These are phyloP conservation scores for Pichia deserticola DNA, from an alignment of 805 yeast genomes.

Conservation along the genomic window DNA sequence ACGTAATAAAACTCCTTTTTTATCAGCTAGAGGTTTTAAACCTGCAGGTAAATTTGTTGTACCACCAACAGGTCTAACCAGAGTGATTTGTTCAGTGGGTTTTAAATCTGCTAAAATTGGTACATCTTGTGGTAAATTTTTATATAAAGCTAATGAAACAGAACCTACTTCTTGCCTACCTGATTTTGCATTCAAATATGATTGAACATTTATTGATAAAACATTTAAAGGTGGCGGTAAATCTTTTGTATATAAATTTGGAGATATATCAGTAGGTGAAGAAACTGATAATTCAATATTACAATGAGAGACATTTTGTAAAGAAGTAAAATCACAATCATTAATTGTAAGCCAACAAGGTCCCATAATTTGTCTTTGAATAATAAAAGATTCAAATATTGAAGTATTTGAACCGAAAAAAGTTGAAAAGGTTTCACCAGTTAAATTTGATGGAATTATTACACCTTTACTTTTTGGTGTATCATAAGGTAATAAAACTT, in stretches of 20 bases:
- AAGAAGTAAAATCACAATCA: slow-evolving; percentile 49
- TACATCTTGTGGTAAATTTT: slow-evolving; percentile 64
- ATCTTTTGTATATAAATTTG: slow-evolving; percentile 33
- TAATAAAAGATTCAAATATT: slow-evolving; percentile 78
- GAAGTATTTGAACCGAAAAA: slow-evolving; percentile 73
- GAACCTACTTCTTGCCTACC: slow-evolving; percentile 85
- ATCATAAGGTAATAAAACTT: slow-evolving; percentile 66
- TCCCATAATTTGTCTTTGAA: slow-evolving; percentile 85
- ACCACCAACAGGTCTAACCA: slow-evolving; percentile 72
- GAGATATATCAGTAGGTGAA: slow-evolving; percentile 40
- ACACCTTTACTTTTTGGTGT: slow-evolving; percentile 47
- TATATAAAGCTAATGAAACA: slow-evolving; percentile 67
- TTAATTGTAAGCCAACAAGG: slow-evolving; percentile 90
- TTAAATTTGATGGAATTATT: slow-evolving; percentile 51
- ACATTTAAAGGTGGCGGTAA: slow-evolving; percentile 65
- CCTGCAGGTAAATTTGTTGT: slow-evolving; percentile 67
- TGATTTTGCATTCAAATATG: slow-evolving; percentile 64
- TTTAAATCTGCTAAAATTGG: slow-evolving; percentile 55
- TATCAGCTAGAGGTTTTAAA: slow-evolving; percentile 51
- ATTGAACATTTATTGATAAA: slow-evolving; percentile 71
- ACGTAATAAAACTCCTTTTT: slow-evolving; percentile 44
- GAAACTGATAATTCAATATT: slow-evolving; percentile 61
- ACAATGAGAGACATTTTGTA: slow-evolving; percentile 71
- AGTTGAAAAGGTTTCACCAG: slow-evolving; percentile 68
- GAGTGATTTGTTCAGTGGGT: slow-evolving; percentile 59